Percentiles rank a stretch among this genome's conserved stretches.
These are phyloP conservation scores for Leptographium flavum DNA, from an alignment of 2,329 filamentous ascomycete genomes.

Conservation along the genomic window DNA sequence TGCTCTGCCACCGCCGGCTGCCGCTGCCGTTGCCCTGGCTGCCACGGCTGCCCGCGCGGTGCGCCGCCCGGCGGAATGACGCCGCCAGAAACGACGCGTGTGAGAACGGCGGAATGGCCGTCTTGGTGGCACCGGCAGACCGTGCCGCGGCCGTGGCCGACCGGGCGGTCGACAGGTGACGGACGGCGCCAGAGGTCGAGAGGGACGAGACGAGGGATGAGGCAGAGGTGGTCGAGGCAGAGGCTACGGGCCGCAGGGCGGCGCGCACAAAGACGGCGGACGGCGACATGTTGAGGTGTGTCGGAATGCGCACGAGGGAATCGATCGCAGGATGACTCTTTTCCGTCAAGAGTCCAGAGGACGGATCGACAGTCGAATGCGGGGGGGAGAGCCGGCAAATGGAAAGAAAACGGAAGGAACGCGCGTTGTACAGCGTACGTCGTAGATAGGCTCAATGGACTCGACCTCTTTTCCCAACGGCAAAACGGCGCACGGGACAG, in stretches of 20 bases:
- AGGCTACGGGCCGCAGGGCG: constrained; percentile 37
- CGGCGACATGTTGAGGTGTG: constrained; percentile 23
- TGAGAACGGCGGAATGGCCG: constrained; percentile 9
- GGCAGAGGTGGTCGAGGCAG: background rate
- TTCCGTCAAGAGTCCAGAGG: too few relatives aligned
- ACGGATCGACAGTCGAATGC: too few relatives aligned
- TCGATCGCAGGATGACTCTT: too few relatives aligned
- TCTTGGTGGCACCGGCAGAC: background rate
- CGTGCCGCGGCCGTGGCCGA: background rate
- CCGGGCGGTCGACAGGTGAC: constrained; percentile 9
- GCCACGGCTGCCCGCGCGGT: constrained; percentile 27
- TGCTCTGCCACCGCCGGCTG: constrained; percentile 49
- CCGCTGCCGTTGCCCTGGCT: constrained; percentile 34
- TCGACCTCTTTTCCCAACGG: too few relatives aligned
- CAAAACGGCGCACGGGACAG: too few relatives aligned
- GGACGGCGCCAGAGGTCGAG: background rate
- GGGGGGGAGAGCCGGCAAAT: background rate
- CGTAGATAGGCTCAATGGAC: too few relatives aligned
- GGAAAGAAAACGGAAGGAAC: too few relatives aligned
- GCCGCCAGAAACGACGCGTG: constrained; percentile 24
- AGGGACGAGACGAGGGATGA: constrained; percentile 17
- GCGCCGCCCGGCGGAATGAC: constrained; percentile 33
- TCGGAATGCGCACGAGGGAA: too few relatives aligned
- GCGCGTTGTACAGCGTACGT: too few relatives aligned
- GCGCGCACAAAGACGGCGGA: constrained; percentile 36